These are phyloP conservation scores for Fusarium sp. DNA, from an alignment of 2,329 filamentous ascomycete species.

Conservation along the genomic window DNA sequence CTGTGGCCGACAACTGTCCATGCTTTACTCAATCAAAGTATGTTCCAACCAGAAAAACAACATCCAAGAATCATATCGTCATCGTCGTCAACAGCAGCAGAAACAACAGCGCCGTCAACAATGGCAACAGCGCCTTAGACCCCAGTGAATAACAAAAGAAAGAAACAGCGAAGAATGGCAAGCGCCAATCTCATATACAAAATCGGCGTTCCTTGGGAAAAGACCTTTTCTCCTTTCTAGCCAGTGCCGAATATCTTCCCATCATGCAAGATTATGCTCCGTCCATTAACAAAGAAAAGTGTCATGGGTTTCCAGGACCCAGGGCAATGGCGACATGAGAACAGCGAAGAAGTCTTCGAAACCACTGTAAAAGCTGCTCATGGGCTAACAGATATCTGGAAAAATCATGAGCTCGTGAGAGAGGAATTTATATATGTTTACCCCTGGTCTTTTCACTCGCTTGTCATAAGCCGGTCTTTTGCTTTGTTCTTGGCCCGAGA, in stretches of 20 bases:
- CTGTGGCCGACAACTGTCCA: slow-evolving; percentile 39
- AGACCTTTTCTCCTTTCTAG: slow-evolving; percentile 44
- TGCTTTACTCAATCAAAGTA: slow-evolving; percentile 47
- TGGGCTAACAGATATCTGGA: slow-evolving; percentile 41
- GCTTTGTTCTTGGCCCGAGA: slow-evolving; percentile 18
- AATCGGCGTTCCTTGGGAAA: slow-evolving; percentile 26
- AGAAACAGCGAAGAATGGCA: slow-evolving; percentile 31
- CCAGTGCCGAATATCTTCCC: slow-evolving; percentile 45
- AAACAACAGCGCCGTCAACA: slow-evolving; percentile 21
- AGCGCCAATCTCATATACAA: slow-evolving; percentile 38
- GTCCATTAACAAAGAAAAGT: slow-evolving; percentile 36
- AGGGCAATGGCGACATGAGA: slow-evolving; percentile 25
- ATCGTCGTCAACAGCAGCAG: slow-evolving; percentile 28
- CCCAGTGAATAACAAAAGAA: slow-evolving; percentile 25
- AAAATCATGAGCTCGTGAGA: slow-evolving; percentile 54
- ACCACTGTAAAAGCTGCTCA: slow-evolving; percentile 36
- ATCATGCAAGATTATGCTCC: slow-evolving; percentile 42
- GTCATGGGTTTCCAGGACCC: slow-evolving; percentile 6
- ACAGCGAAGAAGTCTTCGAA: slow-evolving; percentile 45
- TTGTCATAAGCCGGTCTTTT: slow-evolving; percentile 30
- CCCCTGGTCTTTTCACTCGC: slow-evolving; percentile 39
- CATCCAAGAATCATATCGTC: slow-evolving; percentile 39
- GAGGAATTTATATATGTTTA: slow-evolving; percentile 51
- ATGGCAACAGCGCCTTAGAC: slow-evolving; percentile 28
- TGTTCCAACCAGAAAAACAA: slow-evolving; percentile 43